Conservation (phyloP, 2,329 filamentous ascomycete species). For the Xylariaceae sp. region DNA sequence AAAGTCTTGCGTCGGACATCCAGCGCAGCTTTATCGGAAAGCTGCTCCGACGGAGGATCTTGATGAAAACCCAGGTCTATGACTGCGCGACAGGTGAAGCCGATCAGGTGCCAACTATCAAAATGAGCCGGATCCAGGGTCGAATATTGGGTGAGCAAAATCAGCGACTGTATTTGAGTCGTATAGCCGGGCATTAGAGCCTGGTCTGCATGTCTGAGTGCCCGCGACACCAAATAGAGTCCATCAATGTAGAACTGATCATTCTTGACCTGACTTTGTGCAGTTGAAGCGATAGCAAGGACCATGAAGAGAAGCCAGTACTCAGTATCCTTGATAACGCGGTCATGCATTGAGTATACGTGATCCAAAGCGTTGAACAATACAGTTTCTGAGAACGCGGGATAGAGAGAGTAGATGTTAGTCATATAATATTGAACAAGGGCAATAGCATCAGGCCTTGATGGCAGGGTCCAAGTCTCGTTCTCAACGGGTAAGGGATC, state of each 20-base stretch:
- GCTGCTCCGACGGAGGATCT: constrained; percentile 70
- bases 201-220: constrained; percentile 73
- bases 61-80: constrained; percentile 91
- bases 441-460: constrained; percentile 62
- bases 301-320: constrained; percentile 88
- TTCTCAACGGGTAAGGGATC: constrained; percentile 61
- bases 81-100: constrained; percentile 81
- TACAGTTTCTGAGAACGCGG: constrained; percentile 75
- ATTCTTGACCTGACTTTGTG: constrained; percentile 66
- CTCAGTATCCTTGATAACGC: constrained; percentile 64
- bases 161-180: constrained; percentile 78
- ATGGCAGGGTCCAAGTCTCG: constrained; percentile 61
- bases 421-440: constrained; percentile 81
- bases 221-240: constrained; percentile 55
- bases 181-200: constrained; percentile 83
- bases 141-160: constrained; percentile 84
- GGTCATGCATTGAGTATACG: constrained; percentile 68
- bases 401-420: constrained; percentile 75
- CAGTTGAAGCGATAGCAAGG: constrained; percentile 73
- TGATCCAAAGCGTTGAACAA: constrained; percentile 77
- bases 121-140: constrained; percentile 88
- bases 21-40: constrained; percentile 63
- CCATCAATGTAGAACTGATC: constrained; percentile 59
- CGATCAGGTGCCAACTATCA: constrained; percentile 90
- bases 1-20: constrained; percentile 81